Base-by-base conservation (phyloP, 768 basidiomycete species). In the Dentipellis fragilis region DNA sequence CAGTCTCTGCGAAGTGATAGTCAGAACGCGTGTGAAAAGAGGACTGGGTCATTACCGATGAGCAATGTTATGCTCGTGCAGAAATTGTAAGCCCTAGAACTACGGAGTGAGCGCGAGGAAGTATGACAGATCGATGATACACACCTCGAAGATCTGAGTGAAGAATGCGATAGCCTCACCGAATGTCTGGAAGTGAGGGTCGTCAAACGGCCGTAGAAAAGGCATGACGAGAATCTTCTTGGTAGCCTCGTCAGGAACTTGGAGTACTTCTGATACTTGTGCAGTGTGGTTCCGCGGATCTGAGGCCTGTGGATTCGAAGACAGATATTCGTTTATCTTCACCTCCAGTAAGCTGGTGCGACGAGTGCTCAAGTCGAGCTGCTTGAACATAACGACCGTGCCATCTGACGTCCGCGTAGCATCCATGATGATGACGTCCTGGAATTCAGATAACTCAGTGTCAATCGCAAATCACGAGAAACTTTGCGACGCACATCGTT, bases 151-250 rank as follows among this genome's bases (percentile, higher is more conserved):
- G 14, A 71, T 59, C 40, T 72, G 70, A 14, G 50, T 22, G 46
- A 68, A 57, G 22, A 65, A 69, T 4, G 66, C 66, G 12, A 69
- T 52, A 1, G 59, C 65, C 54, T 72, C 71, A 2, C 69, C 71
- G 4, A 69, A 37, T 1, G 69, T 67, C 2, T 62, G 45, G 49
- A 69, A 70, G 0, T 42, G 58, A 17, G 63, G 65, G 12, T 60
- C 40, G 46, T 65, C 49, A 23, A 55, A 61, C 10, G 38, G 11
- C 2, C 62, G 57, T 9, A 71, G 52, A 1, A 67, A 55, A 1
- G 67, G 66, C 67, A 72, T 68, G 8, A 69, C 68, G 2, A 71
- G 12, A 34, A 71, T 48, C 0, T 49, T 47, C 8, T 36, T 54
- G 11, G 59, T 39, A 0, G 59, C 55, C 2, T 57, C 55, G 11